Percentiles rank a stretch among this genome's conserved stretches.
Evolutionary conservation across 768 basidiomycete genomes (phyloP).

Genomic region (Tephrocybe sp.): DNA sequence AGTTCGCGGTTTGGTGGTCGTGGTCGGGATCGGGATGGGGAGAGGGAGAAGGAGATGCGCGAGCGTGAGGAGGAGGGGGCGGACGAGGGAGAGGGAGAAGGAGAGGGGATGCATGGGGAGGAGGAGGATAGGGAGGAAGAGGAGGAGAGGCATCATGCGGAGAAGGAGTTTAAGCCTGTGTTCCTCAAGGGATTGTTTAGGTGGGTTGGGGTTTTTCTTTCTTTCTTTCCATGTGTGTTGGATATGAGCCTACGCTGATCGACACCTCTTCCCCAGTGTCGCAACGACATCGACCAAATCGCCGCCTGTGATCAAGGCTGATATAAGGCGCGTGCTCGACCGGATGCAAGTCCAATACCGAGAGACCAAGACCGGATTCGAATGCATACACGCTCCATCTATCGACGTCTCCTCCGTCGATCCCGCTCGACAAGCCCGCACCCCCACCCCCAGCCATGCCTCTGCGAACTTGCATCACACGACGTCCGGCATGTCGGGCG

Average conservation of each 20-base stretch:
- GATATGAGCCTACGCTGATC: background rate
- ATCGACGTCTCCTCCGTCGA: constrained; percentile 85
- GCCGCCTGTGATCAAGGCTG: constrained; percentile 73
- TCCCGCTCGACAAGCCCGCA: constrained; percentile 25
- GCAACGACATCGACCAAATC: constrained; percentile 93
- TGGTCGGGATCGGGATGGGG: constrained; percentile 46
- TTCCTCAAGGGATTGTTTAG: constrained; percentile 96
- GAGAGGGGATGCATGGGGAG: constrained; percentile 34
- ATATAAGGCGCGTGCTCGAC: constrained; percentile 84
- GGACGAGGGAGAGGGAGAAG: constrained; percentile 30
- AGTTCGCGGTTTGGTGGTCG: constrained; percentile 47
- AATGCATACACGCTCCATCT: constrained; percentile 93
- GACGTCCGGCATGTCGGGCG: constrained; percentile 37
- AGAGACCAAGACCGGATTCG: constrained; percentile 87
- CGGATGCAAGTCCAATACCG: constrained; percentile 95
- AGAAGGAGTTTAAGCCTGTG: constrained; percentile 88
- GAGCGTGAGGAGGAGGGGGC: constrained; percentile 22
- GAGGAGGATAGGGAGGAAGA: constrained; percentile 37
- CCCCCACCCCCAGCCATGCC: background rate
- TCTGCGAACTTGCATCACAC: constrained; percentile 32
- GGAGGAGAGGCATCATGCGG: constrained; percentile 45
- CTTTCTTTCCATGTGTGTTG: background rate
- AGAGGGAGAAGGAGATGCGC: constrained; percentile 32
- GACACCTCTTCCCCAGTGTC: constrained; percentile 49
- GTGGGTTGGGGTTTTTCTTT: constrained; percentile 35